Evolutionary conservation across 805 yeast genomes (phyloP).

Genomic region (Hanseniaspora mollemarum): DNA sequence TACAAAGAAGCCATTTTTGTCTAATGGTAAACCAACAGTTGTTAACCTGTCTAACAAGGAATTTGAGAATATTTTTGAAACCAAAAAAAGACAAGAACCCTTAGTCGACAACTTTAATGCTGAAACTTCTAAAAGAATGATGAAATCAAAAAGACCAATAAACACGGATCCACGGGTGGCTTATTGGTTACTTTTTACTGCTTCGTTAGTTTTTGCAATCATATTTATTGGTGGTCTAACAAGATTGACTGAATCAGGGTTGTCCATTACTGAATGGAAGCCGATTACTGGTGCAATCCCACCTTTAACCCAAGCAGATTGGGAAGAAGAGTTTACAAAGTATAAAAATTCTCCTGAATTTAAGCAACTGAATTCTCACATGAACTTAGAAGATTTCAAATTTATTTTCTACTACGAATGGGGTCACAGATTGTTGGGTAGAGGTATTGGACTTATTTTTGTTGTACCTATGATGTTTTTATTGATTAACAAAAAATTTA

Average conservation of each 20-base stretch:
- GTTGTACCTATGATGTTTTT: constrained; percentile 69
- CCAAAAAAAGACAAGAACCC: background rate
- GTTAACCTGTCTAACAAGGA: constrained; percentile 9
- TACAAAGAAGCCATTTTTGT: background rate
- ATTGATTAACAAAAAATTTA: constrained; percentile 53
- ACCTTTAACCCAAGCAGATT: constrained; percentile 65
- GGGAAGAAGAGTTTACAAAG: constrained; percentile 75
- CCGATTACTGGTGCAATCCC: constrained; percentile 95
- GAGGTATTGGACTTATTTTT: constrained; percentile 76
- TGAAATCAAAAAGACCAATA: constrained; percentile 20
- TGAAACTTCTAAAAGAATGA: constrained; percentile 18
- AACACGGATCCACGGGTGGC: constrained; percentile 56
- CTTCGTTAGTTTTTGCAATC: constrained; percentile 84
- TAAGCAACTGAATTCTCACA: constrained; percentile 71
- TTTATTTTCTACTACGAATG: constrained; percentile 95
- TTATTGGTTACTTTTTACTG: constrained; percentile 77
- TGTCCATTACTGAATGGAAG: constrained; percentile 95
- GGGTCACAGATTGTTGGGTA: constrained; percentile 88
- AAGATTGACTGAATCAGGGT: constrained; percentile 87
- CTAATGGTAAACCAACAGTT: background rate
- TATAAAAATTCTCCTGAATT: constrained; percentile 86
- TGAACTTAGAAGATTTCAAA: constrained; percentile 78
- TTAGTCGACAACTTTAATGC: background rate
- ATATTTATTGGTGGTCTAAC: constrained; percentile 95
- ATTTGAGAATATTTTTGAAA: constrained; percentile 2